phyloP scores from a whole-genome alignment of 169 alveolate genomes.

The Pseudocohnilembus persalinus region DNA sequence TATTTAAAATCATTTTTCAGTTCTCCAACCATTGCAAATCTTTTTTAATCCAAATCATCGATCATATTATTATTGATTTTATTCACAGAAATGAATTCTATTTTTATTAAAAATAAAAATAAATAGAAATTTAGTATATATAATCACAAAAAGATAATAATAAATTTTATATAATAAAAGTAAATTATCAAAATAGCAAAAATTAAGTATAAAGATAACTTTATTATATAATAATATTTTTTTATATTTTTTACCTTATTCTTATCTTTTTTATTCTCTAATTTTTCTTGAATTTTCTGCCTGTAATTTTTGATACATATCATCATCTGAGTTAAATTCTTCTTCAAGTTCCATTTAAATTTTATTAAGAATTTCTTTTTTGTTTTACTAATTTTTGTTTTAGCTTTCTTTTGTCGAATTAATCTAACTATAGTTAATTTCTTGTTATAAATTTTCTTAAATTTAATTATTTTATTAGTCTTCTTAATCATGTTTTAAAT shows the following conservation, averaged over 20 bases:
- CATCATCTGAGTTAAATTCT: background rate
- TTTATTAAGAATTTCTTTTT: background rate
- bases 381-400: no score
- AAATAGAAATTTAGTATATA: no score
- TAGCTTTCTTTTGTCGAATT: background rate
- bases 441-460: background rate
- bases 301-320: background rate
- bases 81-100: background rate
- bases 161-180: no score
- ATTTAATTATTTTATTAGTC: background rate
- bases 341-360: background rate
- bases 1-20: background rate
- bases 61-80: no score
- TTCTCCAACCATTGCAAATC: background rate
- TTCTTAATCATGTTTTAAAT: background rate
- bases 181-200: no score
- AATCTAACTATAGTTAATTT: no score
- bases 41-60: background rate
- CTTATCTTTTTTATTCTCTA: background rate
- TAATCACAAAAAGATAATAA: no score
- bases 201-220: no score
- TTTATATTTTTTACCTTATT: no score
- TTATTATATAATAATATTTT: no score
- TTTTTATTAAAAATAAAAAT: no score
- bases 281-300: background rate